Percentiles rank a stretch among this genome's conserved stretches.
Conservation (phyloP, 2,329 filamentous ascomycete species). For the Botrytis medusae region DNA sequence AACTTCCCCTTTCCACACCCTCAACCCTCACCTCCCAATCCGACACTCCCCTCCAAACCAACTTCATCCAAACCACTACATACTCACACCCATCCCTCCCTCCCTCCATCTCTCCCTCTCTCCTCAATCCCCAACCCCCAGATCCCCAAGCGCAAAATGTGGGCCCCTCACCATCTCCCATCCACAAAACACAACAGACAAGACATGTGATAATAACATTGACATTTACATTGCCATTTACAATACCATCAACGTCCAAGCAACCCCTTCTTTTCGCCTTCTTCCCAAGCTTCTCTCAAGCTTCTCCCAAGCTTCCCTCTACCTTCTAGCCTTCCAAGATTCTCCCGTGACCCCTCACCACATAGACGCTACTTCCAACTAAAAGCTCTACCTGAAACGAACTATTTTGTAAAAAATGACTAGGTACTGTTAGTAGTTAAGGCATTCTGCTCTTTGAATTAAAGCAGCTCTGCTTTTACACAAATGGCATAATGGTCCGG, state of each 20-base stretch:
- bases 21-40: too few relatives aligned
- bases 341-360: background rate
- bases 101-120: background rate
- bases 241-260: background rate
- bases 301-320: background rate
- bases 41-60: too few relatives aligned
- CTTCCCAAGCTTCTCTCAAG: background rate
- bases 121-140: background rate
- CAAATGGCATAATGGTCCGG: background rate
- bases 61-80: too few relatives aligned
- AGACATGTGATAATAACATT: too few relatives aligned
- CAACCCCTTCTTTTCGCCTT: background rate
- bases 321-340: background rate
- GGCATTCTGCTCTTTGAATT: background rate
- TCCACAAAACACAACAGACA: background rate
- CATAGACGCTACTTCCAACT: background rate
- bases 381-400: background rate
- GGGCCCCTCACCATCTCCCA: background rate
- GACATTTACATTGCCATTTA: too few relatives aligned
- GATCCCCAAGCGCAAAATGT: background rate
- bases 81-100: too few relatives aligned
- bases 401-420: background rate
- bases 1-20: too few relatives aligned
- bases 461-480: slow-evolving; percentile 10
- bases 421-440: background rate